Conservation (phyloP, 2,329 filamentous ascomycete species). For the Neurospora sp. region DNA sequence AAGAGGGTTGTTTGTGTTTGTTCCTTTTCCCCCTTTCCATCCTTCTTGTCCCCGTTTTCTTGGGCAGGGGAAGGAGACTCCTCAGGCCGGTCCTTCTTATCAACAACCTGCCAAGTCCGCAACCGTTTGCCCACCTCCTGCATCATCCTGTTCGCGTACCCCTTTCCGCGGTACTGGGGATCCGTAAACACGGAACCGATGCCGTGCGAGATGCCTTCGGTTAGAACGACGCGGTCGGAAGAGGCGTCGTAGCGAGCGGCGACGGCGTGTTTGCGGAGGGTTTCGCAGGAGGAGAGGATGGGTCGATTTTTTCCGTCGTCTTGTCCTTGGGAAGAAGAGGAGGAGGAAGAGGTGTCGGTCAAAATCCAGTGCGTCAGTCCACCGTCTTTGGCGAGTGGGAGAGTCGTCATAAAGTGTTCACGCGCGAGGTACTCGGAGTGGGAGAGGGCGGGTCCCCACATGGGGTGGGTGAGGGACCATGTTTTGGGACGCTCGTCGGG, state of each 20-base stretch:
- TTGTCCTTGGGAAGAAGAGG: background rate
- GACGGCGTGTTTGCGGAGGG: constrained; percentile 49
- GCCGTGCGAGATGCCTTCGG: constrained; percentile 58
- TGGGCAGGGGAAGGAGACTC: background rate
- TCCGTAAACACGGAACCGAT: constrained; percentile 74
- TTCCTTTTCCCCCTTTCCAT: background rate
- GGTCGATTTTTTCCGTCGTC: constrained; percentile 25
- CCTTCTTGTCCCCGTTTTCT: background rate
- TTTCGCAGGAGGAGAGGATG: constrained; percentile 56
- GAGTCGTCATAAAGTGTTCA: constrained; percentile 46
- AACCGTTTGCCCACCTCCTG: constrained; percentile 46
- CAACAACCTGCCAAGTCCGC: constrained; percentile 24
- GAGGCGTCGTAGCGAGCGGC: constrained; percentile 28
- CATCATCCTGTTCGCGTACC: constrained; percentile 73
- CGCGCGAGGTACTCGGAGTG: constrained; percentile 48
- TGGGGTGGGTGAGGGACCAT: constrained; percentile 45
- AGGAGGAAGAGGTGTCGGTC: constrained; percentile 30
- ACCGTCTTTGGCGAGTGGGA: constrained; percentile 47
- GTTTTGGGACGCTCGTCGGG: constrained; percentile 41
- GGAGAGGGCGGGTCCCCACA: constrained; percentile 50
- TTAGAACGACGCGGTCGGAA: constrained; percentile 19
- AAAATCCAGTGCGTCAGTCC: constrained; percentile 58
- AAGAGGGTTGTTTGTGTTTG: constrained; percentile 38
- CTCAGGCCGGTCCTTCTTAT: background rate
- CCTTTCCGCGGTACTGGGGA: constrained; percentile 54